Percentiles rank a stretch among this genome's conserved stretches.
phyloP scores from a whole-genome alignment of 176 grass and related monocot species.

The Phyllostachys edulis region DNA sequence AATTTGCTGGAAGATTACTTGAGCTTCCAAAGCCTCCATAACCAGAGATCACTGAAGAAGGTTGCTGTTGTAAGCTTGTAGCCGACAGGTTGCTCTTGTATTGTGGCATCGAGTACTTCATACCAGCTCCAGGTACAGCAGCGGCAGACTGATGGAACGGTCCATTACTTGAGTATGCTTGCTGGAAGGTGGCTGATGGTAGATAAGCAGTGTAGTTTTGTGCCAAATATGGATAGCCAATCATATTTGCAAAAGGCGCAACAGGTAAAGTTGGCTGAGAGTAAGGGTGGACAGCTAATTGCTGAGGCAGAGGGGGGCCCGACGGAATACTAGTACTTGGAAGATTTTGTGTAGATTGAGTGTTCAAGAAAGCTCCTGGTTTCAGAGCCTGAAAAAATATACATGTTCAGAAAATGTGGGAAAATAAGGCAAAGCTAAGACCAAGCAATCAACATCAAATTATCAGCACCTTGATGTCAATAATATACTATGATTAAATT shows the following conservation, averaged over 20 bases:
- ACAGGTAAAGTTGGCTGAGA: conserved; percentile 86
- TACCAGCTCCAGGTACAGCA: conserved; percentile 64
- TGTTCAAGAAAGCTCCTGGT: conserved; percentile 65
- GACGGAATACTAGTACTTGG: conserved; percentile 53
- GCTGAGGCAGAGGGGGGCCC: conserved; percentile 69
- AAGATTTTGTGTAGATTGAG: conserved; percentile 63
- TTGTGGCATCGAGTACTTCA: conserved; percentile 84
- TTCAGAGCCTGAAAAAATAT: conserved; percentile 58
- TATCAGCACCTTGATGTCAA: background rate
- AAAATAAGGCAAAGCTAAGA: background rate
- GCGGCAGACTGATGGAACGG: conserved; percentile 79
- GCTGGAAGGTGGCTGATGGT: conserved; percentile 79
- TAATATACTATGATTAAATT: background rate
- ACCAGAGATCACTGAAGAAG: conserved; percentile 63
- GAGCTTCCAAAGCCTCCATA: conserved; percentile 87
- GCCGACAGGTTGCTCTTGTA: conserved; percentile 77
- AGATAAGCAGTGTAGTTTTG: conserved; percentile 83
- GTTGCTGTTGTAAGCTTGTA: conserved; percentile 60
- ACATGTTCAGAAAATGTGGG: background rate
- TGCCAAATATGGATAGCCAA: conserved; percentile 82
- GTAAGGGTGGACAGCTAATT: conserved; percentile 82
- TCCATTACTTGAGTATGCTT: conserved; percentile 80
- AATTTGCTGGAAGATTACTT: conserved; percentile 66
- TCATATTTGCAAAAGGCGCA: conserved; percentile 72
- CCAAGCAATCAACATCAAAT: background rate